Conservation (phyloP, 495 filamentous ascomycete genomes). For the Pyrenula aspistea region DNA sequence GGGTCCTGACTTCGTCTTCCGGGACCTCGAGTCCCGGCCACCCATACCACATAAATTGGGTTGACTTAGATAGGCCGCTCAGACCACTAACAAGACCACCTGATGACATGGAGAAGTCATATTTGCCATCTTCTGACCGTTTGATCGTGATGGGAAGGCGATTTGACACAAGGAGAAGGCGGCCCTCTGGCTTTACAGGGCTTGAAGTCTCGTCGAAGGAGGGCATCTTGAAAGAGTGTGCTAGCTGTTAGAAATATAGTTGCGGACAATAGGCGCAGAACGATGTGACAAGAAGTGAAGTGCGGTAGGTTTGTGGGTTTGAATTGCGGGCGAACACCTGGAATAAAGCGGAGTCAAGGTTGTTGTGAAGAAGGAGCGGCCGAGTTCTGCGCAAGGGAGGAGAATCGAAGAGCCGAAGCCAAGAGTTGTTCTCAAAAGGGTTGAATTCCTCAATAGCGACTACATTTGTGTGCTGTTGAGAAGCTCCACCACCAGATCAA, state of each 20-base stretch:
- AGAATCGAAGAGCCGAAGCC: neutral
- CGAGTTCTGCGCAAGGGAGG: neutral
- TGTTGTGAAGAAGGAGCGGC: neutral
- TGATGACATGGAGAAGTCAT: conserved; percentile 88
- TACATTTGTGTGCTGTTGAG: neutral
- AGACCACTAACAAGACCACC: conserved; percentile 87
- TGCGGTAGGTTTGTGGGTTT: too few relatives aligned
- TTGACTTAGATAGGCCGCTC: conserved; percentile 79
- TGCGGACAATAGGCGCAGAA: too few relatives aligned
- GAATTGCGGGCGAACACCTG: too few relatives aligned
- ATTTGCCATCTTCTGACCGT: conserved; percentile 68
- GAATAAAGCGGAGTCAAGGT: neutral
- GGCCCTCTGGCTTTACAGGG: neutral
- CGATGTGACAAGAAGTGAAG: too few relatives aligned
- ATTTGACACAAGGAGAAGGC: conserved; percentile 80
- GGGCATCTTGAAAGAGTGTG: neutral
- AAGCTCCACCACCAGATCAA: too few relatives aligned
- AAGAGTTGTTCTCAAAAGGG: neutral
- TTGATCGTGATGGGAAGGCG: conserved; percentile 93
- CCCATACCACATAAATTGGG: conserved; percentile 93
- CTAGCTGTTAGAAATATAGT: neutral
- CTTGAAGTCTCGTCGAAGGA: neutral
- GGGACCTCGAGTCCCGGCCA: conserved; percentile 88
- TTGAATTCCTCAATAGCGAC: neutral
- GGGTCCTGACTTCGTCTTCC: conserved; percentile 49